phyloP scores from a whole-genome alignment of 768 basidiomycete species.

The Kwoniella bestiolae region DNA sequence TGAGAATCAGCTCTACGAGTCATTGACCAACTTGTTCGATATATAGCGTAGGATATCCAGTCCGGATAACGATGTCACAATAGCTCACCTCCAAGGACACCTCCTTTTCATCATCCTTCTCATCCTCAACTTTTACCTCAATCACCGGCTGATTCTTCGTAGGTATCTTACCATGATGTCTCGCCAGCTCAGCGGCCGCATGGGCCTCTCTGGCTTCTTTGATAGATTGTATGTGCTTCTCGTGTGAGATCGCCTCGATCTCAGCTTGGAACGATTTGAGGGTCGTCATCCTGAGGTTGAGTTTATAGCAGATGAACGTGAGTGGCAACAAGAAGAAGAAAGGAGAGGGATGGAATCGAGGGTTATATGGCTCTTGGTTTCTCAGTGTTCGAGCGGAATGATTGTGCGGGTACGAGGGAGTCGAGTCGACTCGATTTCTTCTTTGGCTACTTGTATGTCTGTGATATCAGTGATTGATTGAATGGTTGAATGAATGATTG shows the following conservation, averaged over 20 bases:
- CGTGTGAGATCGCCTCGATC: slow-evolving; percentile 43
- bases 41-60: no score
- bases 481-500: background rate
- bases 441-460: no score
- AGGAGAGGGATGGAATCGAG: background rate
- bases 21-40: no score
- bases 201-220: slow-evolving; percentile 41
- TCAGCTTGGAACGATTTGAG: slow-evolving; percentile 56
- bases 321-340: slow-evolving; percentile 6
- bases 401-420: background rate
- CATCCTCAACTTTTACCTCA: slow-evolving; percentile 27
- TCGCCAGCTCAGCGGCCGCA: slow-evolving; percentile 44
- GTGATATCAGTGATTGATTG: no score
- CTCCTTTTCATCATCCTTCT: slow-evolving; percentile 27
- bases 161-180: slow-evolving; percentile 47
- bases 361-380: no score
- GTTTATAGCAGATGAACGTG: slow-evolving; percentile 1
- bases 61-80: no score
- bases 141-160: slow-evolving; percentile 17
- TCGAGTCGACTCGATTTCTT: background rate
- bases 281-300: slow-evolving; percentile 39
- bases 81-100: slow-evolving; percentile 39
- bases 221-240: slow-evolving; percentile 36
- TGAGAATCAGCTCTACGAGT: background rate
- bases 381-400: background rate